A percentile compares a stretch with the other conserved stretches of the same genome.
phyloP scores from a whole-genome alignment of 2,329 filamentous ascomycete species.

The Tolypocladium inflatum region DNA sequence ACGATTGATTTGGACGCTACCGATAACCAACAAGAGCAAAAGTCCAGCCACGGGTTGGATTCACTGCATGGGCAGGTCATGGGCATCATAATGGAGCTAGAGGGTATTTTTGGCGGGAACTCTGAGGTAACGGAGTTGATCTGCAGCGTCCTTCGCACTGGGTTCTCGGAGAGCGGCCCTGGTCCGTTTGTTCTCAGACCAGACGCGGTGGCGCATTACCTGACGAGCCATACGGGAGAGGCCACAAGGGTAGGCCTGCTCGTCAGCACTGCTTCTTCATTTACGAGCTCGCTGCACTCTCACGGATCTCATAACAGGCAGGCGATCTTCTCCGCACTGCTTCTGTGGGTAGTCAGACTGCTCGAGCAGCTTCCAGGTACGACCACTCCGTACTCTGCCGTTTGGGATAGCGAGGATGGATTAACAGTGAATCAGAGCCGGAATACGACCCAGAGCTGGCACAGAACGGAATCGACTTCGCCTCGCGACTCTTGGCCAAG shows the following conservation, averaged over 20 bases:
- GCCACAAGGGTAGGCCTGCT: conserved; percentile 60
- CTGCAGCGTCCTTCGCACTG: conserved; percentile 62
- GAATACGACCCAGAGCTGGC: conserved; percentile 67
- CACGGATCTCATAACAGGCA: conserved; percentile 33
- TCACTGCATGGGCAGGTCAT: conserved; percentile 37
- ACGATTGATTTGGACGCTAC: conserved; percentile 55
- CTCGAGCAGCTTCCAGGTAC: conserved; percentile 52
- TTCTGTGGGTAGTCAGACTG: conserved; percentile 54
- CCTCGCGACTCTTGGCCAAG: conserved; percentile 52
- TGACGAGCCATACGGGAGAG: conserved; percentile 47
- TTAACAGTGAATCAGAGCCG: conserved; percentile 34
- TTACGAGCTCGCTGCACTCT: conserved; percentile 50
- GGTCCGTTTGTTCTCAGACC: conserved; percentile 71
- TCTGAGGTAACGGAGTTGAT: conserved; percentile 63
- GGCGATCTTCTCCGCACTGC: conserved; percentile 38
- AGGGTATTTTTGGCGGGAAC: conserved; percentile 43
- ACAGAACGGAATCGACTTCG: conserved; percentile 65
- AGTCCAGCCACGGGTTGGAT: conserved; percentile 10
- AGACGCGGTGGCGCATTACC: conserved; percentile 54
- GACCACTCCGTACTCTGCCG: background rate
- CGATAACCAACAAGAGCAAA: conserved; percentile 15
- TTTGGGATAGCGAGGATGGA: conserved; percentile 4
- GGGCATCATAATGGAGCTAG: conserved; percentile 35
- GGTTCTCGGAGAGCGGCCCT: conserved; percentile 64
- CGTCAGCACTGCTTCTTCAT: conserved; percentile 62